Conservation (phyloP, 306 rosid species). For the Echinosophora koreensis region DNA sequence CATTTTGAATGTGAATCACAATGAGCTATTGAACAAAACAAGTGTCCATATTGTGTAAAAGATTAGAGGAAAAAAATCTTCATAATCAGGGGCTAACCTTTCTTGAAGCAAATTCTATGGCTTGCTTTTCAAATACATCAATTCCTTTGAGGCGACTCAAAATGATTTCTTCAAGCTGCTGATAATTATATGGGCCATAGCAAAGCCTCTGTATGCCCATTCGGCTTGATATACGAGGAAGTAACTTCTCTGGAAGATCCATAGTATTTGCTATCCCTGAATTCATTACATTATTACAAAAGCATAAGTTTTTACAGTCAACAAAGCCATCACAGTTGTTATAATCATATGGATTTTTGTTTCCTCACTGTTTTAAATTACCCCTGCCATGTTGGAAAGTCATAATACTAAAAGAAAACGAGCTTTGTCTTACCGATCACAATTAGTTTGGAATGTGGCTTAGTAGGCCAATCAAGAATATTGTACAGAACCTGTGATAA, state of each 20-base stretch:
- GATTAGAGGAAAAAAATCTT: slow-evolving; percentile 31
- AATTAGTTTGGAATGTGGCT: slow-evolving; percentile 84
- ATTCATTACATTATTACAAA: slow-evolving; percentile 39
- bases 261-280: slow-evolving; percentile 98
- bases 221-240: slow-evolving; percentile 98
- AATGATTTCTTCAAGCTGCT: slow-evolving; percentile 96
- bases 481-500: slow-evolving; percentile 80
- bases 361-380: slow-evolving; percentile 10
- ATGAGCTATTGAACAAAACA: slow-evolving; percentile 29
- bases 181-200: slow-evolving; percentile 92
- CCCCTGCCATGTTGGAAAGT: slow-evolving; percentile 21
- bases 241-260: slow-evolving; percentile 99
- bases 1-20: slow-evolving; percentile 36
- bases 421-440: slow-evolving; percentile 69
- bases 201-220: slow-evolving; percentile 98
- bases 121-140: slow-evolving; percentile 88
- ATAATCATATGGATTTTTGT: slow-evolving; percentile 31
- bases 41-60: slow-evolving; percentile 6
- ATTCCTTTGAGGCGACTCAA: slow-evolving; percentile 85
- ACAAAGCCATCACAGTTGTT: slow-evolving; percentile 33
- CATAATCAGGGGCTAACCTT: slow-evolving; percentile 61
- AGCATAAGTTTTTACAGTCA: slow-evolving; percentile 38
- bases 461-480: slow-evolving; percentile 99
- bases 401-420: slow-evolving; percentile 18
- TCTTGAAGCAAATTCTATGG: slow-evolving; percentile 88